phyloP scores from a whole-genome alignment of 164 flowering plant genomes.

The Taxillus chinensis region DNA sequence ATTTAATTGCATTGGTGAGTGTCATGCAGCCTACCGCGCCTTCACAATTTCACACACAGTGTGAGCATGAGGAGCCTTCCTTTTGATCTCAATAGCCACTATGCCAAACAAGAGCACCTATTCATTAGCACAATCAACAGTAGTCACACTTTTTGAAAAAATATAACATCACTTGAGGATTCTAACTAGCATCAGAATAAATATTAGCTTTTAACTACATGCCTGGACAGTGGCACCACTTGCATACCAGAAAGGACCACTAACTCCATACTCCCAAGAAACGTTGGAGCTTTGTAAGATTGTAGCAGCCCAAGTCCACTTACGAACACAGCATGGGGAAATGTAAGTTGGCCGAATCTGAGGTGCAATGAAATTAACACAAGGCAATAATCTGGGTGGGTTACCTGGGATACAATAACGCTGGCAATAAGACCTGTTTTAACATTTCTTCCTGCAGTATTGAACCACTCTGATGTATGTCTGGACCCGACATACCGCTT shows the following conservation, averaged over 20 bases:
- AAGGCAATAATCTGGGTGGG: not conserved
- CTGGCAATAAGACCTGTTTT: slow-evolving; percentile 96
- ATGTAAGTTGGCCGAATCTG: not conserved
- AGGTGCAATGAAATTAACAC: not conserved
- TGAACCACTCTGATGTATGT: slow-evolving; percentile 97
- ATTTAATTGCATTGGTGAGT: too few relatives aligned
- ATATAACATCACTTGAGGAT: too few relatives aligned
- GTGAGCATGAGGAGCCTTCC: slow-evolving; percentile 95
- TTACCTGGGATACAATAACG: slow-evolving; percentile 93
- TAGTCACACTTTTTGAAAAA: not conserved
- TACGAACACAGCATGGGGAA: slow-evolving; percentile 9
- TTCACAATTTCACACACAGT: slow-evolving; percentile 90
- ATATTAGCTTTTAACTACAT: slow-evolving; percentile 3
- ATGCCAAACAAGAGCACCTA: slow-evolving; percentile 92
- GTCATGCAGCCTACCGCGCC: slow-evolving; percentile 49
- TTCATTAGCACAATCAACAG: not conserved
- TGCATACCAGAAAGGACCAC: slow-evolving; percentile 99
- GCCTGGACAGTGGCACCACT: slow-evolving; percentile 97
- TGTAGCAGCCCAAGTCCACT: slow-evolving; percentile 99
- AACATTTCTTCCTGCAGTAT: slow-evolving; percentile 90
- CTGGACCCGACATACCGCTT: slow-evolving; percentile 79
- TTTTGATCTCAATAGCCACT: slow-evolving; percentile 92
- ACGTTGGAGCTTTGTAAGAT: slow-evolving; percentile 96
- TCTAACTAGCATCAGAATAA: not conserved
- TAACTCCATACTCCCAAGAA: slow-evolving; percentile 92